Conservation (phyloP, 2,329 filamentous ascomycete genomes). For the Fusarium concolor region DNA sequence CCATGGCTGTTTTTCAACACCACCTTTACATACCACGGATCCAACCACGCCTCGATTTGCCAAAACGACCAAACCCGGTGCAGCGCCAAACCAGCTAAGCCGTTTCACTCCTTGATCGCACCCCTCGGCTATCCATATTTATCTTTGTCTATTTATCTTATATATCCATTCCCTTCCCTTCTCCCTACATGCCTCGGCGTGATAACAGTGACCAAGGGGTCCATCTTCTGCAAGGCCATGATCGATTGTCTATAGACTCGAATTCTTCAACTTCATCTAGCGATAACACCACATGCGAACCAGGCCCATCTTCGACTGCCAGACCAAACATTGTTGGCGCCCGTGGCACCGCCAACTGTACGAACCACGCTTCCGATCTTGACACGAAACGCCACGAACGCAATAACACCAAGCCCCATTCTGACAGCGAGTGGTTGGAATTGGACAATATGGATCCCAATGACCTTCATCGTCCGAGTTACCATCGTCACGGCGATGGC, state of each 20-base stretch:
- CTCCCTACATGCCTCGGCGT: conserved; percentile 40
- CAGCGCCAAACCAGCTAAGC: conserved; percentile 28
- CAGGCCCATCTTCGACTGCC: conserved; percentile 33
- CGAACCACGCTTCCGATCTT: conserved; percentile 46
- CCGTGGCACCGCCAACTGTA: conserved; percentile 40
- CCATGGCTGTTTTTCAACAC: conserved; percentile 41
- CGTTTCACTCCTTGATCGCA: conserved; percentile 27
- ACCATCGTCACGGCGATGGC: conserved; percentile 60
- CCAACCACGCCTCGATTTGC: conserved; percentile 34
- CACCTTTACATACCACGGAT: conserved; percentile 37
- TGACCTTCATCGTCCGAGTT: conserved; percentile 55
- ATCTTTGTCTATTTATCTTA: conserved; percentile 20
- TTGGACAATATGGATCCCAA: conserved; percentile 57
- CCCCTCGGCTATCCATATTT: conserved; percentile 12
- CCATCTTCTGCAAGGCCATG: conserved; percentile 35
- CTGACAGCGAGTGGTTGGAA: conserved; percentile 43
- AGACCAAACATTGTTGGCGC: conserved; percentile 44
- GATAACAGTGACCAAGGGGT: conserved; percentile 39
- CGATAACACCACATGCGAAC: conserved; percentile 47
- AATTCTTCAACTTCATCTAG: conserved; percentile 32
- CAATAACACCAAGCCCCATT: conserved; percentile 51
- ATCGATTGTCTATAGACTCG: conserved; percentile 30
- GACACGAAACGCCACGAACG: conserved; percentile 48
- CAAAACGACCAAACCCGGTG: conserved; percentile 33
- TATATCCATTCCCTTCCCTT: conserved; percentile 10